Evolutionary conservation across 306 rosid species (phyloP), one percentile per base, ranked within the genome.

Genomic region (Geum urbanum): DNA sequence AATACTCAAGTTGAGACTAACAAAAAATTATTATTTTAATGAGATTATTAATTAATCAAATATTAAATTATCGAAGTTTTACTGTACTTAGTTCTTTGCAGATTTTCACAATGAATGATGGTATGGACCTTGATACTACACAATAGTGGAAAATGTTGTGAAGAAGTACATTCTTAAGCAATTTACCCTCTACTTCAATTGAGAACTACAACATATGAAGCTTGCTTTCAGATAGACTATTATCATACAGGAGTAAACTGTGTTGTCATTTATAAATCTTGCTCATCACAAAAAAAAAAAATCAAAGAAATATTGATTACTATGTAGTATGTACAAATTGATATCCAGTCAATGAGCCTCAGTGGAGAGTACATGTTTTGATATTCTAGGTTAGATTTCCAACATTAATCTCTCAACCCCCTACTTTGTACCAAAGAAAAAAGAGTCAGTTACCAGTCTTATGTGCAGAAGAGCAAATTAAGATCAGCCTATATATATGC

Each of bases 301-400:
- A 79, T 75, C 8, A 78, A 80, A 73, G 37, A 37, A 84, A 46
- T 72, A 66, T 69, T 18, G 51, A 18, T 27, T 27, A 27, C 32
- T n/a, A n/a, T n/a, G n/a, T n/a, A n/a, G n/a, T 59, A 83, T 78
- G 63, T 74, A 80, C 79, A 72, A 27, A 66, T 58, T 61, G 57
- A 67, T 55, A 62, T 40, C n/a, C 7, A 9, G 68, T 46, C 63
- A 40, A 18, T 65, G 53, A 47, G 7, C 39, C 61, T 55, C 59
- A 54, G 6, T 8, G 32, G 32, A 24, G 40, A 56, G n/a, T 40
- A 57, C n/a, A 24, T 57, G 63, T 59, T 15, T 11, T 39, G 2
- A 58, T 14, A 58, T 5, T 32, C 63, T 41, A n/a, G 8, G 65
- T 60, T 45, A 35, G 7, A 8, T 1, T 46, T 46, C 15, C 15